A percentile compares a stretch with the other conserved stretches of the same genome.
These are phyloP conservation scores for Flaveria ramosissima DNA, from an alignment of 129 eudicot genomes.

Conservation along the genomic window DNA sequence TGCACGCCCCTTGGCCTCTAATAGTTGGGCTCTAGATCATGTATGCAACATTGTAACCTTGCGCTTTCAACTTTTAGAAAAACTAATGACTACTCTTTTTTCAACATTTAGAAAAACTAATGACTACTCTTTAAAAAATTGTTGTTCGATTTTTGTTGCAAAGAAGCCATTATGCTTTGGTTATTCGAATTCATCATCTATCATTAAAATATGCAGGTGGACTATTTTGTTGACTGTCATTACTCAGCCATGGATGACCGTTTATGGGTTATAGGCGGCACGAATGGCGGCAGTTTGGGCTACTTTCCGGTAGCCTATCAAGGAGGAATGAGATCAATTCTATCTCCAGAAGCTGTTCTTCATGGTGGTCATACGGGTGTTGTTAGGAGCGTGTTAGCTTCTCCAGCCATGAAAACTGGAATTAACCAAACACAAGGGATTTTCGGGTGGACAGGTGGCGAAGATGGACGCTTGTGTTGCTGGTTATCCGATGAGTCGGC, in stretches of 20 bases:
- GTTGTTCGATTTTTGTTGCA: not conserved
- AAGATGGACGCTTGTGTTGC: slow-evolving; percentile 94
- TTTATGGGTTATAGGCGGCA: slow-evolving; percentile 87
- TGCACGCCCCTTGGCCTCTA: slow-evolving; percentile 82
- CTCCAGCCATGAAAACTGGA: slow-evolving; percentile 40
- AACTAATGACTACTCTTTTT: not conserved
- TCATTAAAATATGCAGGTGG: slow-evolving; percentile 55
- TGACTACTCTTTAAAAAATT: not conserved
- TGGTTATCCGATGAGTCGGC: slow-evolving; percentile 71
- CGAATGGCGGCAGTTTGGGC: slow-evolving; percentile 82
- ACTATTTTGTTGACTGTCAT: slow-evolving; percentile 97
- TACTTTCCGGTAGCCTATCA: slow-evolving; percentile 71
- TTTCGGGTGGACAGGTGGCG: slow-evolving; percentile 97
- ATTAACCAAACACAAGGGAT: slow-evolving; percentile 50
- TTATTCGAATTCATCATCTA: not conserved
- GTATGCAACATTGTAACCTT: slow-evolving; percentile 33
- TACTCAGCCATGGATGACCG: slow-evolving; percentile 62
- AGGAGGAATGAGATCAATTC: slow-evolving; percentile 47
- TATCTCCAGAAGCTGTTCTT: slow-evolving; percentile 81
- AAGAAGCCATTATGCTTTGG: not conserved
- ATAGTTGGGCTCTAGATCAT: slow-evolving; percentile 66
- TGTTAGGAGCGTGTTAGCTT: slow-evolving; percentile 68
- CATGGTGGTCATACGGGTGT: slow-evolving; percentile 89
- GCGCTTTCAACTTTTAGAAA: not conserved
- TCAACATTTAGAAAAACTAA: not conserved